Evolutionary conservation across 345 rosid genomes (phyloP), one percentile per base, ranked within the genome.

Genomic region (Brassica incana): DNA sequence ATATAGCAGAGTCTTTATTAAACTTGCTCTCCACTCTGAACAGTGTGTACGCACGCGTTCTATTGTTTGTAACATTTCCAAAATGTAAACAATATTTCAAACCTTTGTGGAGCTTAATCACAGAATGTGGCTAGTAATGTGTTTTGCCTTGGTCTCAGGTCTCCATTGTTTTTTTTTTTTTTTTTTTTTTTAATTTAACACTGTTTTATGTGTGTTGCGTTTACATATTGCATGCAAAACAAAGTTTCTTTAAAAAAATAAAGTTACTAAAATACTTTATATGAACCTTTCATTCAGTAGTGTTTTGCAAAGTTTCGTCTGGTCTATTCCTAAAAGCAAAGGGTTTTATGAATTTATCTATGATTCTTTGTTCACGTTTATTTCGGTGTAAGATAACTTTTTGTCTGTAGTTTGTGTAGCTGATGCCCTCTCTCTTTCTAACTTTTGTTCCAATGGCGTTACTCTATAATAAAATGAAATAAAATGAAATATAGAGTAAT

Each of bases 11-110:
- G 8, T 48, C 15, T 50, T 50, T 50, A 14, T 50, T 50, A 14
- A 43, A 40, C 10, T 50, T 69, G 62, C 73, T 69, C 62, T 67
- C 12, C 12, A 68, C 72, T 67, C 10, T 30, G 40, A 20, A 56
- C 18, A 9, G 23, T 18, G 50, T 56, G 61, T 7, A 8, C 20
- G 61, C 16, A 8, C 20, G 1, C 20, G 62, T 56, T 16, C 11
- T 56, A 25, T 56, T 16, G 11, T 18, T 20, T 56, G 25, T 56
- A 54, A 25, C 27, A 18, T 56, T 56, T 56, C 8, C 59, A 6
- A 54, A 16, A 15, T 54, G 8, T 52, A 15, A 15, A 52, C 1
- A 15, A n/a, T 6, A 14, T 14, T 50, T 50, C 59, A 52, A n/a
- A 15, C 6, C 8, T 52, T 52, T n/a, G 16, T 16, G 59, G 3